Conservation (phyloP, 768 basidiomycete species). For the Tephrocybe sp. region DNA sequence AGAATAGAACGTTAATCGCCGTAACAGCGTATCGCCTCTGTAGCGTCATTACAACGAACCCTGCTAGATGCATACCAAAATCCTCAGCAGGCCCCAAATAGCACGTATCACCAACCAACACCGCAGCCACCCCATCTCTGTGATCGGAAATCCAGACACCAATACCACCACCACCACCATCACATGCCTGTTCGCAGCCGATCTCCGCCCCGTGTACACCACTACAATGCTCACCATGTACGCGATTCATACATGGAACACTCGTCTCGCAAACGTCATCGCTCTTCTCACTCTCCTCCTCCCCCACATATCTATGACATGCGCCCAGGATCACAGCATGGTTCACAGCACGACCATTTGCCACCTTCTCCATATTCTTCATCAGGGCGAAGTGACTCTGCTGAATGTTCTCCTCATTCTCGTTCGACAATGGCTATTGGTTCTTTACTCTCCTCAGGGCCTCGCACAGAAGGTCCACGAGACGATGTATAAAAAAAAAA, state of each 20-base stretch:
- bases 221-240: slow-evolving; percentile 27
- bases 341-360: slow-evolving; percentile 40
- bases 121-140: slow-evolving; percentile 33
- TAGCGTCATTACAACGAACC: slow-evolving; percentile 67
- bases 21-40: slow-evolving; percentile 65
- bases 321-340: slow-evolving; percentile 28
- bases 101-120: slow-evolving; percentile 36
- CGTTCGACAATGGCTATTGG: slow-evolving; percentile 80
- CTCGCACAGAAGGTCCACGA: slow-evolving; percentile 35
- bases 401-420: slow-evolving; percentile 68
- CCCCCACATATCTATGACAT: slow-evolving; percentile 41
- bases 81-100: slow-evolving; percentile 22
- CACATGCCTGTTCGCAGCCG: slow-evolving; percentile 30
- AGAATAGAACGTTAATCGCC: not conserved
- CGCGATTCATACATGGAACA: slow-evolving; percentile 39
- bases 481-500: slow-evolving; percentile 26
- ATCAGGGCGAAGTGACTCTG: slow-evolving; percentile 60
- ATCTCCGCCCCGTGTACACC: slow-evolving; percentile 32
- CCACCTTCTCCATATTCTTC: slow-evolving; percentile 78
- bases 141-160: slow-evolving; percentile 30
- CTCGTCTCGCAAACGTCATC: slow-evolving; percentile 57
- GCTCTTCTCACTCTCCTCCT: slow-evolving; percentile 56
- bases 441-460: slow-evolving; percentile 55
- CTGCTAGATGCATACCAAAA: slow-evolving; percentile 61
- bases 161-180: slow-evolving; percentile 27